Evolutionary conservation across 257 asterid species (phyloP), one percentile per base, ranked within the genome.

Genomic region (Plantago elongata): DNA sequence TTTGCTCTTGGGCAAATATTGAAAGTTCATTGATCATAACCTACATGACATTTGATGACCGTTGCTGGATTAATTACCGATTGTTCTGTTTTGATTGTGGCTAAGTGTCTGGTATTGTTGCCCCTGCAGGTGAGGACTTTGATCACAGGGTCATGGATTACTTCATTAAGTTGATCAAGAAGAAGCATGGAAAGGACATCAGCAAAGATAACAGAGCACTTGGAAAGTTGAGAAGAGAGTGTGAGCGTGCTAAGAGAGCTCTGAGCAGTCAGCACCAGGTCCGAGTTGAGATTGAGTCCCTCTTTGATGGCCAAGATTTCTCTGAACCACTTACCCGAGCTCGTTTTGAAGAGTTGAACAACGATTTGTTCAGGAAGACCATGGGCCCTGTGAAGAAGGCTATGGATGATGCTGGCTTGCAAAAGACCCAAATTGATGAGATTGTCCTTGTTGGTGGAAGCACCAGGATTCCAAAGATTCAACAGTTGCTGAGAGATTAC

Each of bases 361-460:
- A 80, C 13, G 99, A 92, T 64, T 73, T 92, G 63, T 92, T 92
- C 77, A 84, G 97, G 62, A 92, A 92, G 72, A 92, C 99, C 61
- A 89, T 89, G 99, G 95, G 95, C 37, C 99, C 96, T 3, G 99
- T 92, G 55, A 88, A 92, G 96, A 89, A 92, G 74, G 99, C 99
- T 66, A 89, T 92, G 99, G 95, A 92, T 0, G 97, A 92, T 63
- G 99, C 99, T 9, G 89, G 91, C 27, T 68, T 92, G 52, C 79
- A 81, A 65, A 92, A 89, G 72, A 74, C 74, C 73, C 96, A 86
- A 71, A 92, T 92, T 56, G 97, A 92, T 50, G 97, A 84, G 74
- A 92, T 92, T 45, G 97, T 89, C 49, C 96, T 92, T 57, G 99
- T 92, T 68, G 99, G 99, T 62, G 99, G 99, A 72, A 92, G 97